These are phyloP conservation scores for Fusarium graminum DNA, from an alignment of 2,329 filamentous ascomycete genomes.

Conservation along the genomic window DNA sequence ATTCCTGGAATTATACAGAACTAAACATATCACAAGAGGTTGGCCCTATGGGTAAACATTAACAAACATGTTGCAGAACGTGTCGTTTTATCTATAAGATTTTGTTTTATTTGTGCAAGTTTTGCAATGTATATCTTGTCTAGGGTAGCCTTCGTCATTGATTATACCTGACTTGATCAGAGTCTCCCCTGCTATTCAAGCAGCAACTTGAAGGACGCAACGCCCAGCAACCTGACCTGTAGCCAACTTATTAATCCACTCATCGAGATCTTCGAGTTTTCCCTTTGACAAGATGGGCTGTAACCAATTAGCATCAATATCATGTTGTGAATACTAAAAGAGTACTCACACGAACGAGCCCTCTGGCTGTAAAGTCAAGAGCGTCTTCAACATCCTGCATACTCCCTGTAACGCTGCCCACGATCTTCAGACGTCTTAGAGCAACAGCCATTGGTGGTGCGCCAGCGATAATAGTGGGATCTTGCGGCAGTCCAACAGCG, in stretches of 20 bases:
- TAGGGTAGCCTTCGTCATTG: no score
- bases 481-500: slow-evolving; percentile 81
- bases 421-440: slow-evolving; percentile 40
- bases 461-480: slow-evolving; percentile 40
- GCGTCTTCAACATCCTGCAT: slow-evolving; percentile 47
- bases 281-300: slow-evolving; percentile 46
- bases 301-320: neutral
- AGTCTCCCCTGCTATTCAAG: neutral
- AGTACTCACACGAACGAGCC: slow-evolving; percentile 39
- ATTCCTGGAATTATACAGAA: no score
- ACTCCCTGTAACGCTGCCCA: slow-evolving; percentile 44
- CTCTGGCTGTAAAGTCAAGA: slow-evolving; percentile 46
- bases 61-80: no score
- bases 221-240: slow-evolving; percentile 44
- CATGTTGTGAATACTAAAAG: no score
- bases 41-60: no score
- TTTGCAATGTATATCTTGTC: no score
- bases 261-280: slow-evolving; percentile 46
- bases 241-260: slow-evolving; percentile 42
- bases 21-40: no score
- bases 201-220: slow-evolving; percentile 40
- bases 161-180: no score
- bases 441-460: slow-evolving; percentile 37
- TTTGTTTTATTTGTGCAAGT: no score
- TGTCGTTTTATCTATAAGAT: no score